A percentile compares a stretch with the other conserved stretches of the same genome.
These are phyloP conservation scores for Fusarium mangiferae DNA, from an alignment of 2,329 filamentous ascomycete genomes.

Conservation along the genomic window DNA sequence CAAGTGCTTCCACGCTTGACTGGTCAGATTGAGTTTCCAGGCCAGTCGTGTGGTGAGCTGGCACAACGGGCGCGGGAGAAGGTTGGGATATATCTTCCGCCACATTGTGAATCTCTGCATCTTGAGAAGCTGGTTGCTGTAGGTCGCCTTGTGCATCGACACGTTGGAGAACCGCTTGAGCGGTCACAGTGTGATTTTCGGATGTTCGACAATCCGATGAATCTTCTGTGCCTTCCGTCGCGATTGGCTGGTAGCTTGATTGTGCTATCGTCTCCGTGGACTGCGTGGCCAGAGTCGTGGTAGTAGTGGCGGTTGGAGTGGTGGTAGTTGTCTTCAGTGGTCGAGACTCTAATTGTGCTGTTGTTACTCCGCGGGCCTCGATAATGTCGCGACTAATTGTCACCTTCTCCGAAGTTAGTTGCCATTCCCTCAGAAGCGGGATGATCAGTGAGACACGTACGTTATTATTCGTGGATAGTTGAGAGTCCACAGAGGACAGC, in stretches of 20 bases:
- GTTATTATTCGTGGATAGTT: conserved; percentile 18
- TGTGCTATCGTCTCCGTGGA: neutral
- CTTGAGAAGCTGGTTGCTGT: conserved; percentile 5
- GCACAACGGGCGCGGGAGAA: neutral
- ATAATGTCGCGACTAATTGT: conserved; percentile 14
- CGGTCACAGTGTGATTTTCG: neutral
- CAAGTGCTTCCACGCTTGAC: neutral
- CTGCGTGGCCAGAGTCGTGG: neutral
- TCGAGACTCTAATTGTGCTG: conserved; percentile 2
- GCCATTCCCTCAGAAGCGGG: neutral
- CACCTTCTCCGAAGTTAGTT: conserved; percentile 43
- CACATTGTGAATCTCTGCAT: conserved; percentile 26
- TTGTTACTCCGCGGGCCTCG: neutral
- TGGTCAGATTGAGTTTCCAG: neutral
- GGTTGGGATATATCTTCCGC: conserved; percentile 9
- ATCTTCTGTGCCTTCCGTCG: neutral
- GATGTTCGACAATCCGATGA: neutral
- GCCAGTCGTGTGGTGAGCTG: conserved; percentile 1
- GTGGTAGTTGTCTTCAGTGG: neutral
- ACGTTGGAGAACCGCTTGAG: neutral
- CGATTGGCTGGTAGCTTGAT: neutral
- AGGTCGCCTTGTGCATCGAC: neutral
- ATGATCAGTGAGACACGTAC: conserved; percentile 21
- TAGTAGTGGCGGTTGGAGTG: neutral
- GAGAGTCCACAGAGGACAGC: neutral